A percentile compares a stretch with the other conserved stretches of the same genome.
Conservation (phyloP, 495 filamentous ascomycete species). For the Penicillium longicatenatum region DNA sequence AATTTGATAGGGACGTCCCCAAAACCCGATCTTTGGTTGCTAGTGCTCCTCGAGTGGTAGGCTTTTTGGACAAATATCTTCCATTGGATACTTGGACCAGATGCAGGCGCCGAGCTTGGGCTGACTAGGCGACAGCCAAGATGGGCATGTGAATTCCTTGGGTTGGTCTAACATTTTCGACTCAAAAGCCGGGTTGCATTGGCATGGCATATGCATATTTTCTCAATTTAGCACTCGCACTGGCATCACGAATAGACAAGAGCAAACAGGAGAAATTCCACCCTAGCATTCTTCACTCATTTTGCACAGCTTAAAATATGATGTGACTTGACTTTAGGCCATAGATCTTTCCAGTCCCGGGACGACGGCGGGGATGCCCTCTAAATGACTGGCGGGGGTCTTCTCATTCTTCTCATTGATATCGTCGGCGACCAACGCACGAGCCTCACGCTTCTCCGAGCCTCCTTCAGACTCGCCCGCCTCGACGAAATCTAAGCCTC, state of each 20-base stretch:
- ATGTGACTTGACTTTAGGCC: neutral
- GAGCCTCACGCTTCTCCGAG: slow-evolving; percentile 20
- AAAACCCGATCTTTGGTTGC: neutral
- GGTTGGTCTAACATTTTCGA: neutral
- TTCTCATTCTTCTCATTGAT: slow-evolving; percentile 13
- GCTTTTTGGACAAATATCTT: neutral
- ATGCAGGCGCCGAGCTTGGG: neutral
- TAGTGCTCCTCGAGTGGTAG: neutral
- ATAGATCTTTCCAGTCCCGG: neutral
- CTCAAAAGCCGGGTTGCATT: slow-evolving; percentile 6
- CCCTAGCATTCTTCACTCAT: neutral
- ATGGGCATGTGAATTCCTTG: neutral
- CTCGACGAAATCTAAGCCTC: slow-evolving; percentile 36
- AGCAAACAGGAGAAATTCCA: slow-evolving; percentile 1
- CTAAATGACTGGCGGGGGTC: slow-evolving; percentile 2
- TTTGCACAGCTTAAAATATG: neutral
- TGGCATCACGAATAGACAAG: slow-evolving; percentile 16
- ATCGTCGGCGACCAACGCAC: slow-evolving; percentile 18
- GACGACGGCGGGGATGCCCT: neutral
- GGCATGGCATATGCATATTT: slow-evolving; percentile 17
- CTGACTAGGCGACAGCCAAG: neutral
- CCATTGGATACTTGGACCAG: neutral
- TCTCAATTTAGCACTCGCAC: slow-evolving; percentile 14
- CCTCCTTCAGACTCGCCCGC: slow-evolving; percentile 29
- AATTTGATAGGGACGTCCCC: neutral